Evolutionary conservation across 805 yeast genomes (phyloP), one percentile per base, ranked within the genome.

Genomic region (Phaffomyces thermotolerans): DNA sequence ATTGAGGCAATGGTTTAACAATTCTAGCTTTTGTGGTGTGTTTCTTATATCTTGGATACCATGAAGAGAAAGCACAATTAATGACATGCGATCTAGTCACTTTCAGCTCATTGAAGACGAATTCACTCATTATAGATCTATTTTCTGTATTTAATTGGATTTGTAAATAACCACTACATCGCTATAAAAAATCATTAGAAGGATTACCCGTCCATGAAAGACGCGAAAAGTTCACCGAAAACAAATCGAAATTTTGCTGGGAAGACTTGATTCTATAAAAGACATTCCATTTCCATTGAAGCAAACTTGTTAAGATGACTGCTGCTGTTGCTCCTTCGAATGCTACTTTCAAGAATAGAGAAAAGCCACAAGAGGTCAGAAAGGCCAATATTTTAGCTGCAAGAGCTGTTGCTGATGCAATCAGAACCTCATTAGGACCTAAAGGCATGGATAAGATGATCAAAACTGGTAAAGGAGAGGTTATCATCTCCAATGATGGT

Each of bases 361-460:
- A 93, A 67, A 79, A 97, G 59, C 99, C 93, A 27, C 99, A 93
- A 67, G 91, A 91, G 69, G 99, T 98, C 43, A 87, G 99, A 69
- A 73, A 89, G 71, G 85, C 96, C 13, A 90, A 98, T 6, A 93
- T 93, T 64, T 93, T 93, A 6, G 99, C 98, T 32, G 99, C 99
- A 44, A 89, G 95, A 59, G 99, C 99, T 25, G 99, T 93, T 18
- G 99, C 99, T 33, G 99, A 93, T 64, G 76, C 95, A 49, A 97
- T 91, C 38, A 90, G 93, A 65, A 78, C 88, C 30, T 84, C 98
- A 14, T 71, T 93, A 47, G 99, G 99, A 18, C 99, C 99, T 44
- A 91, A 89, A 65, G 99, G 99, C 48, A 93, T 93, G 99, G 99
- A 93, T 66, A 93, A 93, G 71, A 91, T 93, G 98, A 88, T 87